phyloP scores from a whole-genome alignment of 2,329 filamentous ascomycete genomes.

The Ophiocordyceps camponoti-leonardi region DNA sequence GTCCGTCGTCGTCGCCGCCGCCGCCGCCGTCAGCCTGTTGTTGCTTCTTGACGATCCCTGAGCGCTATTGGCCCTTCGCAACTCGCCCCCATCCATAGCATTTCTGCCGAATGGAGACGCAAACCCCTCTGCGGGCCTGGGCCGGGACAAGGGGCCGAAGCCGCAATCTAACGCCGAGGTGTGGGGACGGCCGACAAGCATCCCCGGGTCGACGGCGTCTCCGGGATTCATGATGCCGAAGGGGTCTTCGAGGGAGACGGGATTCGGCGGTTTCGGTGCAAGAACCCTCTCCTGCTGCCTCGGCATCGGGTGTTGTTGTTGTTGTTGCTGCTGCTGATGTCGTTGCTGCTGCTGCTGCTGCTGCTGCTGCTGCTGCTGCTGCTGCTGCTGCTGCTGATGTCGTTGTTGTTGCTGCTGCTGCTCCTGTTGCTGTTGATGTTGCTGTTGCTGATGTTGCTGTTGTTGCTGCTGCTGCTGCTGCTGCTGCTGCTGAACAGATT shows the following conservation, averaged over 20 bases:
- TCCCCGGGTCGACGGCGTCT: slow-evolving; percentile 39
- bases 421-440: no score
- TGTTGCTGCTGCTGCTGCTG: no score
- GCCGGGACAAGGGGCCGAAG: slow-evolving; percentile 13
- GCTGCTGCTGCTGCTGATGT: no score
- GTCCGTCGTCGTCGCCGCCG: slow-evolving; percentile 14
- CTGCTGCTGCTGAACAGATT: no score
- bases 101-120: slow-evolving; percentile 10
- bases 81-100: slow-evolving; percentile 7
- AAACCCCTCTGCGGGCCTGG: slow-evolving; percentile 11
- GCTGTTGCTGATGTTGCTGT: no score
- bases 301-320: slow-evolving; percentile 3
- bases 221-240: slow-evolving; percentile 29
- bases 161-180: slow-evolving; percentile 27
- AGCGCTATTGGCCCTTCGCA: slow-evolving; percentile 25
- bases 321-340: slow-evolving; percentile 7
- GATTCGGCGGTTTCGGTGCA: slow-evolving; percentile 33
- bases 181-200: slow-evolving; percentile 36
- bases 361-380: no score
- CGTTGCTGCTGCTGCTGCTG: no score
- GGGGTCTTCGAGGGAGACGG: slow-evolving; percentile 27
- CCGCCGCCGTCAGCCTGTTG: slow-evolving; percentile 20
- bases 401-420: no score
- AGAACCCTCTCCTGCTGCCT: slow-evolving; percentile 25
- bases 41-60: slow-evolving; percentile 19